Evolutionary conservation across 768 basidiomycete genomes (phyloP), one percentile per base, ranked within the genome.

Genomic region (Daedalea quercina): DNA sequence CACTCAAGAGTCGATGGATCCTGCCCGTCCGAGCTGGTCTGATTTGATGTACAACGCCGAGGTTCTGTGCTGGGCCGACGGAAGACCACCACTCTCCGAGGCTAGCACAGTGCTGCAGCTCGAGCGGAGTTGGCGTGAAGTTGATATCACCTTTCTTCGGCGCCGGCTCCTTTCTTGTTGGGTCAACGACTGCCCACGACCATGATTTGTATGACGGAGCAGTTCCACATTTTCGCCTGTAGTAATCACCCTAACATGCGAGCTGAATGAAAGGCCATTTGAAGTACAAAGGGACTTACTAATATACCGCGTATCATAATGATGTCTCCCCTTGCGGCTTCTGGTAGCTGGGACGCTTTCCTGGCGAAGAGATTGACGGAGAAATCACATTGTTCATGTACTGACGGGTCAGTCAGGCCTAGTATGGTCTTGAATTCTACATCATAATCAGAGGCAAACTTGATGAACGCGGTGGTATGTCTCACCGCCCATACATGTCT

Each of bases 171-270:
- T 73, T 70, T 1, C 60, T 65, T 17, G 60, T 57, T 1, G 73
- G 68, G 33, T 76, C 73, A 47, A 76, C 85, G 26, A 80, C 69
- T 3, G 78, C 77, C 84, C 84, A 86, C 28, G 70, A 68, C 49
- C 82, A 62, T 54, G 65, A 73, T 57, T 77, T 70, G 24, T 65
- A 41, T 49, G 77, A 79, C 1, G 80, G 49, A 12, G 59, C 82
- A 0, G 69, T 65, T 17, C 75, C 78, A n/a, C 62, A 66, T 2
- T 65, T 1, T 2, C 65, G 1, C 1, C 70, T 70, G 2, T 66
- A 35, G 46, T 62, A 76, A 23, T 57, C 52, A n/a, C 70, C 56
- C 79, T 80, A 17, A 8, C 11, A 43, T 9, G 53, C 40, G 20
- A 23, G 19, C 15, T 40, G 6, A 7, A 6, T 15, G 19, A 7